Evolutionary conservation across 768 basidiomycete genomes (phyloP), one percentile per base, ranked within the genome.

Genomic region (Cyclocybe aegerita): DNA sequence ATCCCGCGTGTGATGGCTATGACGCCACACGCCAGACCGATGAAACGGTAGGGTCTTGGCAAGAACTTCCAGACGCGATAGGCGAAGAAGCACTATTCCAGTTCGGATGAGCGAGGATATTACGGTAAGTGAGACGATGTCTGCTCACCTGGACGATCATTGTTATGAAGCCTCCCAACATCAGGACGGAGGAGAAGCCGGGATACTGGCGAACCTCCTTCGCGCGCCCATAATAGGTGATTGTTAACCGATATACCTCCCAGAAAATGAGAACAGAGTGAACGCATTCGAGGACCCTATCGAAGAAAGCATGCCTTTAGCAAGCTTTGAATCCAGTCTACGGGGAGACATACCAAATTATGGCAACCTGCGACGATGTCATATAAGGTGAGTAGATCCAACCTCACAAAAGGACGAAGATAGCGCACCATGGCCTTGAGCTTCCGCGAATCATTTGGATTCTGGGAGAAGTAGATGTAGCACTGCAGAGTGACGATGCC

Each of bases 401-500:
- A 36, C 48, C 65, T 36, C 48, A 68, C 67, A 47, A 60, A 44
- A 29, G 46, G 16, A 61, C 46, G 3, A 30, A 9, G 43, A 43
- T 37, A 6, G 5, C 23, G 23, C 23, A 23, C 23, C 23, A 23
- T 23, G 23, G 23, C 23, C 23, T 23, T 36, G 53, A 53, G 65
- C 65, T 2, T 53, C 41, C 9, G 58, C 50, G 53, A 56, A 67
- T 15, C 43, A 38, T 8, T 49, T 32, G 40, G 23, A 23, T 23
- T 23, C 23, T 23, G 23, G 23, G 23, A 23, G 23, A 49, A 62
- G 50, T 68, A 68, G 4, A 53, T 15, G 47, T 46, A 50, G 10
- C 38, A 9, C 39, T 68, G 67, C 17, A 65, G 39, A 10, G 64
- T 65, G 2, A 62, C 52, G 42, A 66, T 52, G 9, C 66, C 65